Base-by-base conservation (phyloP, 202 grass and related monocot genomes). In the Brachypodium distachyon region DNA sequence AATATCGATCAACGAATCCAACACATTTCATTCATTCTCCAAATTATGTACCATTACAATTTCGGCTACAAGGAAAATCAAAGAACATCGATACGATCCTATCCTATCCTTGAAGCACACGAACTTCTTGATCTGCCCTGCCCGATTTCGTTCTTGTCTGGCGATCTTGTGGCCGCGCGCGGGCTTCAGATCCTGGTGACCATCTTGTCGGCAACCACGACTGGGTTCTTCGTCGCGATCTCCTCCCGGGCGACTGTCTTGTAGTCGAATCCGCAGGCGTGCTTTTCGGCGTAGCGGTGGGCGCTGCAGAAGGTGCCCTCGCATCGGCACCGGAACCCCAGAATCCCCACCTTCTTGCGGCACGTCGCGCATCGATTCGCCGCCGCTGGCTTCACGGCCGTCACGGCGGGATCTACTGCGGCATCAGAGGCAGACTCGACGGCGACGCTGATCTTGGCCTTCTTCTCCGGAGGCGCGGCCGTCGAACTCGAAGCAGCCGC, bases 221-320 rank as follows among this genome's bases (percentile, higher is more conserved):
- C 0, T 5, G 71, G 77, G 44, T 86, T 86, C 42, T 4, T 17
- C n/a, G 44, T 55, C 31, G 55, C 55, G 53, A 81, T 81, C 25
- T 36, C 16, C 43, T 43, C 56, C 34, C 36, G 41, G 14, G 72
- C 65, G 29, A 46, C 56, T 14, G 14, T 47, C 78, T 40, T 76
- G 72, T 46, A 82, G 72, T 82, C 64, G 36, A 63, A 87, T 12
- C 26, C 16, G 28, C 78, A 82, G 1, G 16, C 44, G 55, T 82
- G 84, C 2, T 58, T 64, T 62, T 86, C 84, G 9, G 71, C 14
- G 84, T 77, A 50, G n/a, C 84, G 71, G 34, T 81, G 77, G 33
- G 1, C 32, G 1, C 41, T 51, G 78, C 72, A 81, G 63, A 41
- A 86, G 5, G 44, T 81, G 1, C n/a, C 29, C 6, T 38, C 36